These are phyloP conservation scores for Salvia sclarea DNA, from an alignment of 305 asterid species.

Conservation along the genomic window DNA sequence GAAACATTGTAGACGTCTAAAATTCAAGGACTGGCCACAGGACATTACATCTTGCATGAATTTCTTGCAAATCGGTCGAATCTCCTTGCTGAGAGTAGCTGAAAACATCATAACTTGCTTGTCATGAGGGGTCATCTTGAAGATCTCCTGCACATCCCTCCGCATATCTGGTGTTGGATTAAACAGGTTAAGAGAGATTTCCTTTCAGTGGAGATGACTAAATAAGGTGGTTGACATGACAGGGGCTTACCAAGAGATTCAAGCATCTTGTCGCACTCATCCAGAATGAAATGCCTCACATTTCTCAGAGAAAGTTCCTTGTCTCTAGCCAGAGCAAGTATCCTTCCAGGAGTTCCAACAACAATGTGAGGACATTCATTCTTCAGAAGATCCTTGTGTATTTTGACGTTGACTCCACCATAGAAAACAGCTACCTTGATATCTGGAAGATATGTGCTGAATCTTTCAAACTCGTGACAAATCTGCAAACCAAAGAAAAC, in stretches of 20 bases:
- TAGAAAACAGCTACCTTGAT: constrained; percentile 68
- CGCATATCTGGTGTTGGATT: constrained; percentile 63
- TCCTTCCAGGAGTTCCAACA: constrained; percentile 76
- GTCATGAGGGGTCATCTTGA: constrained; percentile 89
- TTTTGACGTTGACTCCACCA: constrained; percentile 70
- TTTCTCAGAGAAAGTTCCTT: constrained; percentile 58
- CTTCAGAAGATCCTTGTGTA: constrained; percentile 67
- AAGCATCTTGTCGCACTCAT: constrained; percentile 83
- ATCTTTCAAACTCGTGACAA: constrained; percentile 69
- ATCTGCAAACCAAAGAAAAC: constrained; percentile 48
- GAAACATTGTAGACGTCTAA: constrained; percentile 48
- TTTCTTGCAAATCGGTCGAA: constrained; percentile 93
- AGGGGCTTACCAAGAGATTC: constrained; percentile 62
- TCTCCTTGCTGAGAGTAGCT: constrained; percentile 91
- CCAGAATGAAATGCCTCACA: constrained; percentile 75
- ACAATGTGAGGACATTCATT: constrained; percentile 79
- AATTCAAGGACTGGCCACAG: constrained; percentile 63
- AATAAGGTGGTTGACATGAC: neutral
- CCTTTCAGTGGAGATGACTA: neutral
- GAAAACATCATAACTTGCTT: constrained; percentile 97
- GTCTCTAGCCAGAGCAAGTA: constrained; percentile 64
- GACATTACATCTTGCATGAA: constrained; percentile 95
- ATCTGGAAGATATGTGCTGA: constrained; percentile 59
- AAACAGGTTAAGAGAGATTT: constrained; percentile 8
- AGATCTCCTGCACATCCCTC: constrained; percentile 88